Percentiles rank a stretch among this genome's conserved stretches.
Evolutionary conservation across 2,329 filamentous ascomycete genomes (phyloP).

Genomic region (Arthrobotrys pseudoclavata): DNA sequence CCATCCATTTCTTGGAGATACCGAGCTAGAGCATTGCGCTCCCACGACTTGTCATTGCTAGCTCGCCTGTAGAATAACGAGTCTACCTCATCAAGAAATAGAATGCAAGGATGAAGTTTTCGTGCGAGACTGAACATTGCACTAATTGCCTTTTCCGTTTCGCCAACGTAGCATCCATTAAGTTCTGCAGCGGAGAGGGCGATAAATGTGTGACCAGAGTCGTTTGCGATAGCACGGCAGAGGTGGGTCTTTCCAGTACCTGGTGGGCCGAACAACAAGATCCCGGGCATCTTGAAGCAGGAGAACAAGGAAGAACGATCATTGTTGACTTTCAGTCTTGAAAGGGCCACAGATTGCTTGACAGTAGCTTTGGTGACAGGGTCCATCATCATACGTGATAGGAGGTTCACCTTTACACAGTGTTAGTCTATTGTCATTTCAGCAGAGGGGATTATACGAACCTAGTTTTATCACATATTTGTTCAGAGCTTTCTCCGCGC

Average conservation of each 20-base stretch:
- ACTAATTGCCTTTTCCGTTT: conserved; percentile 35
- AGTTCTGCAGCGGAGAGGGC: conserved; percentile 35
- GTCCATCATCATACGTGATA: conserved; percentile 16
- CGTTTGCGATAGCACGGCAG: conserved; percentile 32
- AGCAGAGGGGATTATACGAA: background rate
- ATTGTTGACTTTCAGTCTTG: background rate
- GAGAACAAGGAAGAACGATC: background rate
- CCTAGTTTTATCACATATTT: conserved; percentile 21
- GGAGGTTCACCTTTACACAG: background rate
- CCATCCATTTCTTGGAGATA: conserved; percentile 49
- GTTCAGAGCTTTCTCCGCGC: background rate
- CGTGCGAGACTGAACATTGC: conserved; percentile 38
- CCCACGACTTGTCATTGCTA: conserved; percentile 29
- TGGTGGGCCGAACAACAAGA: conserved; percentile 37
- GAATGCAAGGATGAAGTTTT: conserved; percentile 42
- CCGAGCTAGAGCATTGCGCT: conserved; percentile 24
- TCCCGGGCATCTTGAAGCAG: conserved; percentile 24
- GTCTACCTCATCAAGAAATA: conserved; percentile 52
- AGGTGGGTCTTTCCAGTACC: conserved; percentile 55
- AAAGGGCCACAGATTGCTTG: conserved; percentile 14
- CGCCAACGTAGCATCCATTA: conserved; percentile 15
- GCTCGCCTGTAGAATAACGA: conserved; percentile 38
- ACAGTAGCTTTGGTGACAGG: conserved; percentile 14
- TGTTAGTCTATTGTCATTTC: background rate
- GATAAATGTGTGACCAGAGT: conserved; percentile 22